phyloP scores from a whole-genome alignment of 1,139 yeast species.

The Geotrichum histeridarum region DNA sequence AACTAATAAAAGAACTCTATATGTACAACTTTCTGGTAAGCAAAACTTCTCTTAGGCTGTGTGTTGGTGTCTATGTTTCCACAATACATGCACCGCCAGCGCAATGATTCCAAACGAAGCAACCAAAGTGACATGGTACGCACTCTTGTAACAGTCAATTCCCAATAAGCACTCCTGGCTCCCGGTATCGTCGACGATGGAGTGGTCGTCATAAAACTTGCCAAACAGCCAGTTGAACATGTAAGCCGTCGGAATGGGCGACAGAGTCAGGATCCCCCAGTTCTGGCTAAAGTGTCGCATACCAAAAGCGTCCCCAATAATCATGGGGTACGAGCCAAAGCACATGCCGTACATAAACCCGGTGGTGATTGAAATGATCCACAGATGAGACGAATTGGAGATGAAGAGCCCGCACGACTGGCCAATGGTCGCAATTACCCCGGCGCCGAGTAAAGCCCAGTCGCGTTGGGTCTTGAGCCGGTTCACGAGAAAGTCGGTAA shows the following conservation, averaged over 20 bases:
- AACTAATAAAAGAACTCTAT: no score
- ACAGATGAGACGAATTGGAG: slow-evolving; percentile 39
- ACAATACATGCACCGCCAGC: neutral
- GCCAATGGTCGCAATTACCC: slow-evolving; percentile 36
- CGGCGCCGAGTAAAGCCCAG: slow-evolving; percentile 60
- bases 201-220: slow-evolving; percentile 34
- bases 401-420: slow-evolving; percentile 37
- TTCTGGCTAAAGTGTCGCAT: slow-evolving; percentile 66
- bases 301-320: slow-evolving; percentile 72
- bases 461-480: slow-evolving; percentile 53
- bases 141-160: slow-evolving; percentile 24
- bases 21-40: neutral
- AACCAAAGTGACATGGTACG: slow-evolving; percentile 26
- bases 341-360: slow-evolving; percentile 79
- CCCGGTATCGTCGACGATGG: slow-evolving; percentile 25
- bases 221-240: slow-evolving; percentile 40
- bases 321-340: slow-evolving; percentile 77
- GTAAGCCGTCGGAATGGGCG: slow-evolving; percentile 40
- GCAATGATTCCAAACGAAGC: slow-evolving; percentile 17
- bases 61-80: neutral
- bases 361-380: slow-evolving; percentile 53
- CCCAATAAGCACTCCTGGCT: slow-evolving; percentile 25
- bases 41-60: neutral
- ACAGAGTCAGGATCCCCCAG: slow-evolving; percentile 61
- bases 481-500: slow-evolving; percentile 56